Percentiles rank a stretch among this genome's conserved stretches.
These are phyloP conservation scores for Ogataea pignaliae DNA, from an alignment of 805 yeast species.

Conservation along the genomic window DNA sequence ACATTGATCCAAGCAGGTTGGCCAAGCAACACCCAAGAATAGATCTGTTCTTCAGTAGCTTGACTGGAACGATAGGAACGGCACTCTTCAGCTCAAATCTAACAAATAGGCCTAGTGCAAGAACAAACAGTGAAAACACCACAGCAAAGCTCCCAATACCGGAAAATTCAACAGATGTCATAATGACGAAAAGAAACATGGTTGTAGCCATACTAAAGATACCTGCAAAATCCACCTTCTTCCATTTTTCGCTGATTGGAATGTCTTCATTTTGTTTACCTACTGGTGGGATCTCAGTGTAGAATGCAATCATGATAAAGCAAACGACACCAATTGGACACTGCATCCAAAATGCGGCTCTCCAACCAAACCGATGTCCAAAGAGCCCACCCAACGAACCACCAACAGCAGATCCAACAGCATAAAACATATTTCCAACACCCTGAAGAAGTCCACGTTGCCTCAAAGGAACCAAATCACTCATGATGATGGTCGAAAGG, in stretches of 20 bases:
- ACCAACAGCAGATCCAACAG: conserved; percentile 74
- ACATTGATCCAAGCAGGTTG: conserved; percentile 56
- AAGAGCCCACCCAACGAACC: conserved; percentile 61
- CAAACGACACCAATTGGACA: conserved; percentile 43
- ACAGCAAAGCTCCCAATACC: conserved; percentile 40
- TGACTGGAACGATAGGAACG: conserved; percentile 62
- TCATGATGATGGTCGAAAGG: conserved; percentile 68
- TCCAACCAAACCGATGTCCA: conserved; percentile 58
- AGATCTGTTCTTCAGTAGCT: conserved; percentile 51
- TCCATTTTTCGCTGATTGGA: conserved; percentile 42
- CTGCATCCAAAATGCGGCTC: conserved; percentile 55
- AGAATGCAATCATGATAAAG: conserved; percentile 36
- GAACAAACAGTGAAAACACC: conserved; percentile 2
- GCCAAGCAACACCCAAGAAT: conserved; percentile 61
- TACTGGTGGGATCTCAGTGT: conserved; percentile 41
- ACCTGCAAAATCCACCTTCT: conserved; percentile 49
- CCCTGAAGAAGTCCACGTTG: conserved; percentile 87
- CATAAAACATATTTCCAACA: conserved; percentile 71
- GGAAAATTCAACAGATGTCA: conserved; percentile 38
- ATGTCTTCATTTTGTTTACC: conserved; percentile 6
- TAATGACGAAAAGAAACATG: conserved; percentile 29
- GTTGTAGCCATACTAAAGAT: conserved; percentile 28
- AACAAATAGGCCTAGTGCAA: conserved; percentile 11
- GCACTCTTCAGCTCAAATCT: conserved; percentile 18
- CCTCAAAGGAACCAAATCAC: conserved; percentile 77